Percentiles rank a stretch among this genome's conserved stretches.
phyloP scores from a whole-genome alignment of 148 eudicot species.

The Polygonum aviculare region DNA sequence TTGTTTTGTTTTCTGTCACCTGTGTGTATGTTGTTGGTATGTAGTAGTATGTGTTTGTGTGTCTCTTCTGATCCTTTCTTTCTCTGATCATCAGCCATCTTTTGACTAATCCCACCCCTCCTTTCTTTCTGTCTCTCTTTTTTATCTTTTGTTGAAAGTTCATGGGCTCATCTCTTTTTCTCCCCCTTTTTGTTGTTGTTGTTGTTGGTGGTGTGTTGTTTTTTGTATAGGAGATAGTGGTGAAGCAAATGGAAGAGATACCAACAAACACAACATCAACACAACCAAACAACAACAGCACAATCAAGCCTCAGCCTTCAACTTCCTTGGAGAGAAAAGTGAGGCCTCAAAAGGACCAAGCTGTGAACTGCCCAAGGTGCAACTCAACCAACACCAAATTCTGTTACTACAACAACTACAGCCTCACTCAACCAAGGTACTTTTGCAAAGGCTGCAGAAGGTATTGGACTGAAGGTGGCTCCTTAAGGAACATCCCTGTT shows the following conservation, averaged over 20 bases:
- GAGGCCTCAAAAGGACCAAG: constrained; percentile 42
- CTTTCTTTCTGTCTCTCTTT: background rate
- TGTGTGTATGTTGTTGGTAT: background rate
- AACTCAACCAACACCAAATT: constrained; percentile 69
- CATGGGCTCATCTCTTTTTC: constrained; percentile 11
- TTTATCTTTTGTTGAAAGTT: background rate
- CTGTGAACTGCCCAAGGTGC: constrained; percentile 62
- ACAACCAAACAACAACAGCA: background rate
- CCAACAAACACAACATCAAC: constrained; percentile 30
- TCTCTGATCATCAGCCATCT: constrained; percentile 5
- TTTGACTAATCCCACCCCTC: background rate
- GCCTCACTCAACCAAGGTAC: constrained; percentile 76
- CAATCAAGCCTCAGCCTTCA: background rate
- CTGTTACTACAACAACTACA: constrained; percentile 93
- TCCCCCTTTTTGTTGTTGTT: constrained; percentile 3
- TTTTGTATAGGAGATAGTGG: constrained; percentile 47
- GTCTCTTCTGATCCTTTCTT: constrained; percentile 6
- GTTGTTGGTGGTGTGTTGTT: constrained; percentile 10
- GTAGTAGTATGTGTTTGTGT: too few relatives aligned
- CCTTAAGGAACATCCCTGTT: constrained; percentile 65
- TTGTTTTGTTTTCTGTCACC: constrained; percentile 11
- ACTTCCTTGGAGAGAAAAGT: constrained; percentile 29
- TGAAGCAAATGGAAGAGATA: constrained; percentile 74
- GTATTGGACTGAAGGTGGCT: constrained; percentile 92
- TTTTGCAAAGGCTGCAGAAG: constrained; percentile 84